phyloP scores from a whole-genome alignment of 1,139 yeast genomes.

The Candida smagusa region DNA sequence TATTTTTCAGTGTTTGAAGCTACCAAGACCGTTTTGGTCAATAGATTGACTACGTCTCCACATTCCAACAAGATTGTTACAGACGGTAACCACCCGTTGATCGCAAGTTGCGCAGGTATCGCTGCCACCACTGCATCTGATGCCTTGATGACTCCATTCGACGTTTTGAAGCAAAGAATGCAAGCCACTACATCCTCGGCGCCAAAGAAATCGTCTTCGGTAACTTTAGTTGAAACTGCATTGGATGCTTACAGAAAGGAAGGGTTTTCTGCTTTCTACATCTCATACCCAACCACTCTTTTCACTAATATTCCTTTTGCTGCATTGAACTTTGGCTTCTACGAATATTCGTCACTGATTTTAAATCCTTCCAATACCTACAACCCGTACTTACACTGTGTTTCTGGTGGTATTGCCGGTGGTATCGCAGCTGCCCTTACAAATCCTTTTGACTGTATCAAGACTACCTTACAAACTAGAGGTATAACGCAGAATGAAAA shows the following conservation, averaged over 20 bases:
- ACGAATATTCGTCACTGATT: constrained; percentile 75
- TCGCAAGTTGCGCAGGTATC: constrained; percentile 88
- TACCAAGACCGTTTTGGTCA: constrained; percentile 60
- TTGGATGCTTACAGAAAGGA: constrained; percentile 60
- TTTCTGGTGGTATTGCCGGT: constrained; percentile 94
- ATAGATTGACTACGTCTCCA: constrained; percentile 31
- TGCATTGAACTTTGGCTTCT: constrained; percentile 89
- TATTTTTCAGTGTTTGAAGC: constrained; percentile 95
- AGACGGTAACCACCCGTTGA: constrained; percentile 71
- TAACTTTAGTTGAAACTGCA: constrained; percentile 36
- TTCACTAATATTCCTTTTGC: constrained; percentile 95
- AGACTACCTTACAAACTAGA: constrained; percentile 83
- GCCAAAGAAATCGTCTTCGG: constrained; percentile 15
- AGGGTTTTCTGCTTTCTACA: constrained; percentile 81
- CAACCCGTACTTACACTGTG: constrained; percentile 89
- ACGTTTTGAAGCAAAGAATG: constrained; percentile 80
- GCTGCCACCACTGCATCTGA: constrained; percentile 91
- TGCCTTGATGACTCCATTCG: constrained; percentile 97
- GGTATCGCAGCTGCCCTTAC: constrained; percentile 96
- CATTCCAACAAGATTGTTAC: constrained; percentile 43
- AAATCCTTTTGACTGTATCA: constrained; percentile 92
- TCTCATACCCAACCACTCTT: constrained; percentile 92
- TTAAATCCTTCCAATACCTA: constrained; percentile 77
- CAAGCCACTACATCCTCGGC: constrained; percentile 24
- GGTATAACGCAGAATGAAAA: constrained; percentile 50